A percentile compares a stretch with the other conserved stretches of the same genome.
These are phyloP conservation scores for Haplosporangium sp. DNA, from an alignment of 371 early-diverging fungal species.

Conservation along the genomic window DNA sequence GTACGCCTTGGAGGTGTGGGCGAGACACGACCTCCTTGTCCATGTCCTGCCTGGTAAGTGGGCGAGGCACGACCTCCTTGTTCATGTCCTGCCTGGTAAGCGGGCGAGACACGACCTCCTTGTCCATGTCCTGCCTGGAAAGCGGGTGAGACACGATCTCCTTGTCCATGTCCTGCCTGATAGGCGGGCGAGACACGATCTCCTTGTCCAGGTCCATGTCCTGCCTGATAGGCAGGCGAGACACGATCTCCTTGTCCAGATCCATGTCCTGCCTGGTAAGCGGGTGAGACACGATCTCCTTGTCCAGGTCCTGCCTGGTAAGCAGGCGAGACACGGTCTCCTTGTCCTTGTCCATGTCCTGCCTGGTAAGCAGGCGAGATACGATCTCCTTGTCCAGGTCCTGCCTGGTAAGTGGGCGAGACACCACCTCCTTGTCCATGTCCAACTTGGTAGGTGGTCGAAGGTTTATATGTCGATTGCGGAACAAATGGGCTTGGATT, in stretches of 20 bases:
- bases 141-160: conserved; percentile 17
- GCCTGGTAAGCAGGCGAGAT: too few relatives aligned
- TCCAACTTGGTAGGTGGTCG: conserved; percentile 29
- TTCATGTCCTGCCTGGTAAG: conserved; percentile 9
- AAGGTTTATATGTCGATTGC: conserved; percentile 35
- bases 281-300: too few relatives aligned
- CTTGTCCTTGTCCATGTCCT: too few relatives aligned
- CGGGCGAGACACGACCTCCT: conserved; percentile 14
- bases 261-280: too few relatives aligned
- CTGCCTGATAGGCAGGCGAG: too few relatives aligned
- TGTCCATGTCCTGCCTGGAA: conserved; percentile 9
- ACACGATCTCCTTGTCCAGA: too few relatives aligned
- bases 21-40: conserved; percentile 13
- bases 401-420: too few relatives aligned
- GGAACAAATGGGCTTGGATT: conserved; percentile 42
- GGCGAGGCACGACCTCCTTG: conserved; percentile 16
- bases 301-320: too few relatives aligned
- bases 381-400: too few relatives aligned
- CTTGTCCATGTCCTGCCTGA: conserved; percentile 8
- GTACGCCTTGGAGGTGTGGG: conserved; percentile 22
- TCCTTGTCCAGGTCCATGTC: not conserved
- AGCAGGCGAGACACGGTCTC: too few relatives aligned
- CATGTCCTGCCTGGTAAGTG: conserved; percentile 6
- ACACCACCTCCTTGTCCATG: conserved; percentile 1
- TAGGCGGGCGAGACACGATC: too few relatives aligned